These are phyloP conservation scores for Trichoderma lentiforme DNA, from an alignment of 2,329 filamentous ascomycete genomes.

Conservation along the genomic window DNA sequence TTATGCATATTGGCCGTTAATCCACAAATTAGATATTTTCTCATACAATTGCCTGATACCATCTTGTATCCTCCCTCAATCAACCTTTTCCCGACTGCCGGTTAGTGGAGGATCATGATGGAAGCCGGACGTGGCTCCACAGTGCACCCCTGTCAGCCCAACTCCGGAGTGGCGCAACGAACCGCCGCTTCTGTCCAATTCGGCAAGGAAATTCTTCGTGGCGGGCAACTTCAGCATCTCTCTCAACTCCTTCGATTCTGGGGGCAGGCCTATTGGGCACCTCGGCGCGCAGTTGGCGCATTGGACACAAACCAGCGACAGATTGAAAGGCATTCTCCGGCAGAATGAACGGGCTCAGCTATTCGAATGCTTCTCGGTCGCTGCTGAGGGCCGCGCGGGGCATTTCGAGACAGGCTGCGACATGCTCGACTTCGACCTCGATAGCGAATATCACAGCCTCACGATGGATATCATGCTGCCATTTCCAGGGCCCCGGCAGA, in stretches of 20 bases:
- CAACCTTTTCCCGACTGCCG: background rate
- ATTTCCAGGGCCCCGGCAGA: background rate
- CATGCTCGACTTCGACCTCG: conserved; percentile 8
- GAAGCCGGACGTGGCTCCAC: background rate
- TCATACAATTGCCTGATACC: background rate
- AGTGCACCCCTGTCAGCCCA: conserved; percentile 17
- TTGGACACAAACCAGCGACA: background rate
- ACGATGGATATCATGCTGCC: conserved; percentile 21
- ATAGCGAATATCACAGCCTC: conserved; percentile 17
- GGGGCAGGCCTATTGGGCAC: conserved; percentile 1
- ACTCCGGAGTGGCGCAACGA: conserved; percentile 10
- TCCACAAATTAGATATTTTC: background rate
- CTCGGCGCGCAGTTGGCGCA: conserved; percentile 18
- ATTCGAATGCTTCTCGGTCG: conserved; percentile 30
- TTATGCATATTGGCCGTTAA: background rate
- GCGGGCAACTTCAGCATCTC: background rate
- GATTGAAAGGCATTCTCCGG: background rate
- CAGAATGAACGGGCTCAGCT: conserved; percentile 30
- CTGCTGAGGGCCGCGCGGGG: conserved; percentile 30
- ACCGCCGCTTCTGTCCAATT: conserved; percentile 1
- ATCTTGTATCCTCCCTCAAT: background rate
- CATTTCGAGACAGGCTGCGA: conserved; percentile 16
- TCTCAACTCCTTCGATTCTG: background rate
- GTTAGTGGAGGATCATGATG: background rate
- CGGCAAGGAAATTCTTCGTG: conserved; percentile 7